Conservation (phyloP, 1,139 yeast species). For the Candida pseudoviswanathii region DNA sequence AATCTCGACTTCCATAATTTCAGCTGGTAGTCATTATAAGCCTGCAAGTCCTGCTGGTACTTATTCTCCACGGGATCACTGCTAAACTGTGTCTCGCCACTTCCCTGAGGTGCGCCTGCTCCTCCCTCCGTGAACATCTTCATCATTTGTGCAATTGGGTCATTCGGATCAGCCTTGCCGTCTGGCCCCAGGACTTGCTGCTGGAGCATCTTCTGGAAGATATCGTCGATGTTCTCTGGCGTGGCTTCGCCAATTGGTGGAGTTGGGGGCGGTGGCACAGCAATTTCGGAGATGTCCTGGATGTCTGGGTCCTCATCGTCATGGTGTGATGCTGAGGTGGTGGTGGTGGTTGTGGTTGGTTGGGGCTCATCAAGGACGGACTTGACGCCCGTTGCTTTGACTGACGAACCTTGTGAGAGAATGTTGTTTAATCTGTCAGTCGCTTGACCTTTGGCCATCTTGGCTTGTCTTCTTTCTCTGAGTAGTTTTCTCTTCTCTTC, state of each 20-base stretch:
- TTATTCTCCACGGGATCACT: slow-evolving; percentile 24
- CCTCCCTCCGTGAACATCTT: slow-evolving; percentile 17
- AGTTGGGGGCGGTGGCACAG: slow-evolving; percentile 12
- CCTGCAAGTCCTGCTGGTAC: slow-evolving; percentile 33
- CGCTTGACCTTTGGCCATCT: slow-evolving; percentile 61
- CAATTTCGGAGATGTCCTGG: slow-evolving; percentile 21
- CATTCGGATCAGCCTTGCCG: slow-evolving; percentile 15
- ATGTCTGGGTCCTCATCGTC: slow-evolving; percentile 41
- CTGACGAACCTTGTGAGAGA: slow-evolving; percentile 44
- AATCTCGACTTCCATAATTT: slow-evolving; percentile 35
- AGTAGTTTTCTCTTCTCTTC: slow-evolving; percentile 64
- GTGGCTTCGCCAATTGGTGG: slow-evolving; percentile 14
- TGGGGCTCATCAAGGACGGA: slow-evolving; percentile 37
- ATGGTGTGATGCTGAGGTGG: slow-evolving; percentile 17
- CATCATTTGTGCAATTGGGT: slow-evolving; percentile 40
- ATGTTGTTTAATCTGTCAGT: slow-evolving; percentile 54
- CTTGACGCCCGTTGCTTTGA: slow-evolving; percentile 29
- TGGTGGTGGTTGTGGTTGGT: neutral
- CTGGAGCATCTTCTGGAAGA: slow-evolving; percentile 33
- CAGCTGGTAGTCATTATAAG: slow-evolving; percentile 37
- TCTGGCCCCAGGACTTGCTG: slow-evolving; percentile 15
- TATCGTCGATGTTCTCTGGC: slow-evolving; percentile 32
- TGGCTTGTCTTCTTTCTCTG: slow-evolving; percentile 72
- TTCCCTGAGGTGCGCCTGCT: slow-evolving; percentile 18
- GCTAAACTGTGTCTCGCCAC: slow-evolving; percentile 6